These are phyloP conservation scores for Ceratobasidium sp. DNA, from an alignment of 1,284 basidiomycete species.

Conservation along the genomic window DNA sequence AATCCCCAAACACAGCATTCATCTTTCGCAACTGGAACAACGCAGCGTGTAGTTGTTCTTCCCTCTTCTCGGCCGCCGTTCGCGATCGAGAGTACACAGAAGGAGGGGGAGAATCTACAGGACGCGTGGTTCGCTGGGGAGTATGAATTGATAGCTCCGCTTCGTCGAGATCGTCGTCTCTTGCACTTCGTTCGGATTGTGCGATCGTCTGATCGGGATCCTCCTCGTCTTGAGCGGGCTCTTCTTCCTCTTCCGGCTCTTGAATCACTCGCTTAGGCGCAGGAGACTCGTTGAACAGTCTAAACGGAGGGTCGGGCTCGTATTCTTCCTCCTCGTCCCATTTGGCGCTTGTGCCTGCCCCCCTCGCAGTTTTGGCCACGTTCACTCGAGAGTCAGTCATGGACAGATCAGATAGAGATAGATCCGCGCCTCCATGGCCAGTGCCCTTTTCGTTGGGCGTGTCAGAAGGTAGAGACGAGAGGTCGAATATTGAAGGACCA, in stretches of 20 bases:
- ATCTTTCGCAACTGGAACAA: conserved; percentile 50
- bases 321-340: conserved; percentile 45
- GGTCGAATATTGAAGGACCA: conserved; percentile 44
- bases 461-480: conserved; percentile 42
- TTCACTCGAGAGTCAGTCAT: conserved; percentile 42
- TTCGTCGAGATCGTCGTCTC: conserved; percentile 31
- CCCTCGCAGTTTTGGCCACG: background rate
- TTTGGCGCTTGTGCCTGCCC: background rate
- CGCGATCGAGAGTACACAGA: conserved; percentile 41
- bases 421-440: conserved; percentile 48
- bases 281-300: conserved; percentile 34
- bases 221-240: conserved; percentile 6
- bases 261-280: conserved; percentile 27
- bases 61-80: conserved; percentile 45
- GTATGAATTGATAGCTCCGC: conserved; percentile 29
- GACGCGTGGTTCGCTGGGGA: conserved; percentile 26
- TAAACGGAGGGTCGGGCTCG: conserved; percentile 40
- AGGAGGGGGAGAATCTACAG: conserved; percentile 33
- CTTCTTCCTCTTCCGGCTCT: background rate
- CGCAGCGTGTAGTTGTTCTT: conserved; percentile 48
- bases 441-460: conserved; percentile 38
- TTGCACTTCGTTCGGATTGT: conserved; percentile 1
- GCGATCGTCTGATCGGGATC: conserved; percentile 26
- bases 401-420: conserved; percentile 50
- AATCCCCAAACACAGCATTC: conserved; percentile 50